Evolutionary conservation across 768 basidiomycete genomes (phyloP), one percentile per base, ranked within the genome.

Genomic region (Rhizopogon vulgaris): DNA sequence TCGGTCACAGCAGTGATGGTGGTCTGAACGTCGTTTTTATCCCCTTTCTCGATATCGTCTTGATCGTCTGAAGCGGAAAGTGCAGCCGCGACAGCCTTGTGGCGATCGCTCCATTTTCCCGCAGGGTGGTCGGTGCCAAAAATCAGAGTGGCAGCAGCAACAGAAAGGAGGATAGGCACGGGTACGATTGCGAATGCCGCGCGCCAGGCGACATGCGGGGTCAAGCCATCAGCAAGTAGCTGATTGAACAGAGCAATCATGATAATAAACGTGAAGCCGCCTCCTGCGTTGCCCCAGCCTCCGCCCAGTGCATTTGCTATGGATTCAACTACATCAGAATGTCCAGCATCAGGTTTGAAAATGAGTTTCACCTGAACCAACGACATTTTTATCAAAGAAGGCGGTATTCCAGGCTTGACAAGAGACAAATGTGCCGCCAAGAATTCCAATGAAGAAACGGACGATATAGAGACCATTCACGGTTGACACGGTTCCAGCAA

Each of bases 351-450:
- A 10, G 14, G 8, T 6, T 43, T 18, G 11, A 12, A 34, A 24
- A 8, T 7, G 3, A 4, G 4, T 43, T 41, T 56, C 32, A 67
- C 65, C 66, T 1, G 63, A 64, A 4, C 75, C 75, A 15, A 77
- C 75, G 32, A 71, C 60, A 41, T 64, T 63, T 41, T 75, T 81
- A 61, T 82, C 79, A 61, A 79, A 84, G 64, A 84, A 83, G 3
- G 66, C 67, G 0, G 83, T 80, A 8, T 81, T 80, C 79, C 83
- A 82, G 3, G 77, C 75, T 49, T 82, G 77, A 54, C 80, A 82
- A 4, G 82, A 74, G 1, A 84, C 79, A 52, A 85, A 84, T 1
- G 80, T 78, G 0, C 68, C 82, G 6, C 83, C 83, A 2, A 82
- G 69, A 41, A 83, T 77, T 10, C 81, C 79, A 43, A 82, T 80